phyloP scores from a whole-genome alignment of 2,329 filamentous ascomycete genomes.

The Westerdykella ornata region DNA sequence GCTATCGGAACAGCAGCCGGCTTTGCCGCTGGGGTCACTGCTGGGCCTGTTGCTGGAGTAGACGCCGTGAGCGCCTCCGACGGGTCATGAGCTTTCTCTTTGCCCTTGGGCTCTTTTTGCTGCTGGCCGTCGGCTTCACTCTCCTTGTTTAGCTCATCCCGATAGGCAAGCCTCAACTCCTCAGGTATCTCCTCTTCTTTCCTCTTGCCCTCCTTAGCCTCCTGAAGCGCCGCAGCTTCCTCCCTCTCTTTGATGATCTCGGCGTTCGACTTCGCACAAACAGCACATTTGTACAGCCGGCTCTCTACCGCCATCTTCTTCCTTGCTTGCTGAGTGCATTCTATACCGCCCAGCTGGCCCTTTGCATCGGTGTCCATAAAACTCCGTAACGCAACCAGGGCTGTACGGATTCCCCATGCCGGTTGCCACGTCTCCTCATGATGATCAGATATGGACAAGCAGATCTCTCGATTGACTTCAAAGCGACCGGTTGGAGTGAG shows the following conservation, averaged over 20 bases:
- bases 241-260: conserved; percentile 69
- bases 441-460: conserved; percentile 85
- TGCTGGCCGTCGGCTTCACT: conserved; percentile 7
- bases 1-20: neutral
- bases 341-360: conserved; percentile 85
- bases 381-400: conserved; percentile 67
- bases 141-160: conserved; percentile 58
- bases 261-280: conserved; percentile 63
- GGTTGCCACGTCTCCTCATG: conserved; percentile 99
- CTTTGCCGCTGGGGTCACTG: neutral
- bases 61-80: neutral
- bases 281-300: conserved; percentile 58
- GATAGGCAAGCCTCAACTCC: conserved; percentile 60
- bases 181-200: conserved; percentile 46
- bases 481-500: conserved; percentile 86
- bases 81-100: conserved; percentile 11
- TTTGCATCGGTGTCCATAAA: conserved; percentile 90
- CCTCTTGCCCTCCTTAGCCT: conserved; percentile 37
- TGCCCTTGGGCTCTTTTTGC: conserved; percentile 16
- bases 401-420: conserved; percentile 91
- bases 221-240: conserved; percentile 47
- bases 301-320: conserved; percentile 63
- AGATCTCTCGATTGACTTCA: conserved; percentile 95
- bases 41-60: neutral
- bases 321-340: conserved; percentile 59